Evolutionary conservation across 139 green algal species (phyloP).

Genomic region (Cymbomonas tetramitiformis): DNA sequence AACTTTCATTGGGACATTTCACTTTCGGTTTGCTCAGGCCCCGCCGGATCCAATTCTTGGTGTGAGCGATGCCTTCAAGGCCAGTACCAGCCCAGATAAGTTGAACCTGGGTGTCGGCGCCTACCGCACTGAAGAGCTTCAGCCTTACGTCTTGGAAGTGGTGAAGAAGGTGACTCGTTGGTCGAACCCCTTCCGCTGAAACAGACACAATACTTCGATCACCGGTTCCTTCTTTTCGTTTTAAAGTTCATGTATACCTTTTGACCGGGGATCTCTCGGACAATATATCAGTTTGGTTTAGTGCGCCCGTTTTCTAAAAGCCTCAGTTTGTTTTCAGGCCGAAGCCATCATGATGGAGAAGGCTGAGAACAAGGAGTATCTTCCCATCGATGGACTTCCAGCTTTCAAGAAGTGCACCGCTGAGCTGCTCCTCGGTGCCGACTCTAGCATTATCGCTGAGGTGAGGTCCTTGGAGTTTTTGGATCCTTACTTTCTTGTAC

Average conservation of each 20-base stretch:
- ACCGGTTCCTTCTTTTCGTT: too few species aligned
- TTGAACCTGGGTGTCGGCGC: slow-evolving; percentile 85
- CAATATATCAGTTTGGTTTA: slow-evolving; percentile 12
- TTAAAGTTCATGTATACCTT: too few species aligned
- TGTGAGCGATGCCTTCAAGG: slow-evolving; percentile 80
- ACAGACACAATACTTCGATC: too few species aligned
- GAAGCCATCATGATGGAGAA: slow-evolving; percentile 72
- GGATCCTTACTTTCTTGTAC: too few species aligned
- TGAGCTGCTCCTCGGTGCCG: slow-evolving; percentile 67
- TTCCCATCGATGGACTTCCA: slow-evolving; percentile 80
- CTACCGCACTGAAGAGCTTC: slow-evolving; percentile 43
- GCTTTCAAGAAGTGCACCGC: slow-evolving; percentile 69
- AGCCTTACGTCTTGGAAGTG: slow-evolving; percentile 84
- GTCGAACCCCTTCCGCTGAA: too few species aligned
- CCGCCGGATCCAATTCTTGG: slow-evolving; percentile 87
- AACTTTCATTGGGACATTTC: too few species aligned
- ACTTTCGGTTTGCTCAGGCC: too few species aligned
- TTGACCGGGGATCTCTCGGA: slow-evolving; percentile 32
- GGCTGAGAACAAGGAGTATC: slow-evolving; percentile 86
- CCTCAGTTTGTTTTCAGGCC: slow-evolving; percentile 60
- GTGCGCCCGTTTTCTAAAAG: slow-evolving; percentile 3
- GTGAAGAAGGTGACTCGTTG: too few species aligned
- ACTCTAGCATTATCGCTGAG: slow-evolving; percentile 39
- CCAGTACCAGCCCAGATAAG: slow-evolving; percentile 50
- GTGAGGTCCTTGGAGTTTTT: too few species aligned